Evolutionary conservation across 257 asterid genomes (phyloP), one percentile per base, ranked within the genome.

Genomic region (Leonotis leonurus): DNA sequence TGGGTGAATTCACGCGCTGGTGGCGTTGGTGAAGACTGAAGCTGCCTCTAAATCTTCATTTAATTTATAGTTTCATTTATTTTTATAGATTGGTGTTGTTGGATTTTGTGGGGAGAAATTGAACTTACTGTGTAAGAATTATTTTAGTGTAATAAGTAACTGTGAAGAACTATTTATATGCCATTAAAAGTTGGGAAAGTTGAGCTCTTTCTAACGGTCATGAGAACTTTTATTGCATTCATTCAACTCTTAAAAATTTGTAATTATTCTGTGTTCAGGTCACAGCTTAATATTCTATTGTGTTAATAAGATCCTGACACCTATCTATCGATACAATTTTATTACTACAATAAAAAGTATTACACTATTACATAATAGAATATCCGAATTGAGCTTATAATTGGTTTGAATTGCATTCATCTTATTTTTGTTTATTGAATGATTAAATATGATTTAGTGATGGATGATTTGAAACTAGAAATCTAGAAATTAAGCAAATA

Each of bases 151-250:
- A 6, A 3, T 20, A n/a, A n/a, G n/a, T n/a, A n/a, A n/a, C n/a
- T n/a, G n/a, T n/a, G n/a, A n/a, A n/a, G n/a, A n/a, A n/a, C n/a
- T n/a, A n/a, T n/a, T n/a, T n/a, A n/a, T n/a, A n/a, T n/a, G n/a
- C n/a, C 53, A 46, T 20, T 35, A 48, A 46, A 33, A 70, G 56
- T 58, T 52, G 3, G 63, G 25, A 78, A 75, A 61, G 52, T 29
- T 37, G 70, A 62, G 43, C 56, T 24, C 14, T 51, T 65, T 64
- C 76, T 51, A 82, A 82, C 89, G 89, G 87, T 85, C 65, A 18
- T 25, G 46, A 58, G 69, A 53, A 66, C 5, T 46, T 49, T 18
- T n/a, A n/a, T n/a, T n/a, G n/a, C n/a, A n/a, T n/a, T n/a, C 22
- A 27, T 53, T 9, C 4, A 9, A 17, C 75, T 29, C 57, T 29